Conservation (phyloP, 352 stramenopile genomes). For the Phytophthora pluvialis region DNA sequence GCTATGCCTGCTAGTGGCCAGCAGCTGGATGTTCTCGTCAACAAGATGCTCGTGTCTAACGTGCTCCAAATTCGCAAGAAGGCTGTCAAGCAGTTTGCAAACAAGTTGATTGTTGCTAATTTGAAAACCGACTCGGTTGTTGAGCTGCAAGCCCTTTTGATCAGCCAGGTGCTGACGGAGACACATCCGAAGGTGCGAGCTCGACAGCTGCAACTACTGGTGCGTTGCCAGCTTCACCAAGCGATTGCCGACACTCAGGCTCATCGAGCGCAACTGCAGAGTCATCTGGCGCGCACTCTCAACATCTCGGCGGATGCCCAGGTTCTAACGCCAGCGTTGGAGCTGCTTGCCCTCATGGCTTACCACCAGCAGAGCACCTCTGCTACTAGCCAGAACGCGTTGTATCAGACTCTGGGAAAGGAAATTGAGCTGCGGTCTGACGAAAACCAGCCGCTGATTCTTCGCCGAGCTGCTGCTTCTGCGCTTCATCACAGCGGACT, state of each 20-base stretch:
- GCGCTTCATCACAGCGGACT: constrained; percentile 57
- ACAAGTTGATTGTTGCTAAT: constrained; percentile 23
- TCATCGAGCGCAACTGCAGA: constrained; percentile 28
- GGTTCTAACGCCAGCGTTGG: constrained; percentile 58
- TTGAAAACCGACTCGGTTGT: constrained; percentile 16
- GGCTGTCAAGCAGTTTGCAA: constrained; percentile 59
- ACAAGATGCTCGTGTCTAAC: constrained; percentile 45
- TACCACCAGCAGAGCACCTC: constrained; percentile 18
- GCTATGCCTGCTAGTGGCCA: constrained; percentile 15
- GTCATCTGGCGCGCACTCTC: constrained; percentile 35
- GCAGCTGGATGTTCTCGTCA: constrained; percentile 25
- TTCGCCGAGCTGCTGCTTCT: constrained; percentile 65
- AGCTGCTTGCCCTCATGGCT: constrained; percentile 61
- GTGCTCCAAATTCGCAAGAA: constrained; percentile 74
- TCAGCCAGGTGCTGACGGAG: constrained; percentile 59
- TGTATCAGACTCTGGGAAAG: constrained; percentile 41
- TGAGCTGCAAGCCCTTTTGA: constrained; percentile 49
- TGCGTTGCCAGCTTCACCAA: constrained; percentile 42
- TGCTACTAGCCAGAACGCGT: constrained; percentile 10
- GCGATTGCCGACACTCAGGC: constrained; percentile 15
- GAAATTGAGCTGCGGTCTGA: constrained; percentile 54
- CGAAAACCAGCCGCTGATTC: constrained; percentile 61
- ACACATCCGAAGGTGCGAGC: constrained; percentile 71
- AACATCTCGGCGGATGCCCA: constrained; percentile 54
- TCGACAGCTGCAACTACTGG: constrained; percentile 59